These are phyloP conservation scores for Berkeleyomyces basicola DNA, from an alignment of 2,329 filamentous ascomycete species.

Conservation along the genomic window DNA sequence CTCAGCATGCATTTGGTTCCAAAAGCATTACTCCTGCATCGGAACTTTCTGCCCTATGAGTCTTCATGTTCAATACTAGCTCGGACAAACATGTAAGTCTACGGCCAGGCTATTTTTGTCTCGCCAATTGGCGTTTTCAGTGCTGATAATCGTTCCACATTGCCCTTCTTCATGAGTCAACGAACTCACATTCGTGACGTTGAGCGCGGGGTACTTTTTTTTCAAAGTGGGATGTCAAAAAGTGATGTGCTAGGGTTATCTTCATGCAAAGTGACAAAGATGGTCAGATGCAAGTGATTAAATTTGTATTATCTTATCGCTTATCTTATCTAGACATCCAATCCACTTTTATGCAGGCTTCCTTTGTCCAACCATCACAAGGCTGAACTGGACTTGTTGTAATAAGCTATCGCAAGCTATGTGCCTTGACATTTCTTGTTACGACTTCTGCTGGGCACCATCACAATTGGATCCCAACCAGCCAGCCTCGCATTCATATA, in stretches of 20 bases:
- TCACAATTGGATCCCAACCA: neutral
- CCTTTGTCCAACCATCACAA: neutral
- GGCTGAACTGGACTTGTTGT: neutral
- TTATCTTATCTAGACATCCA: neutral
- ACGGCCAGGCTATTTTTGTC: too few relatives aligned
- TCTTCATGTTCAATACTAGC: neutral
- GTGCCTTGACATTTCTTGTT: slow-evolving; percentile 5
- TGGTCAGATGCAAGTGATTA: too few relatives aligned
- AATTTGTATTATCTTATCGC: too few relatives aligned
- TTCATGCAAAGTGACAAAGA: neutral
- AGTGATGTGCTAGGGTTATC: neutral
- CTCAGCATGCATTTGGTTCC: slow-evolving; percentile 8
- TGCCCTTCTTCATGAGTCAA: neutral
- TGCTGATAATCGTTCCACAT: too few relatives aligned
- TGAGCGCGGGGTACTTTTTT: neutral
- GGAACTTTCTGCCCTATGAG: neutral
- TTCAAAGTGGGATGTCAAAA: neutral
- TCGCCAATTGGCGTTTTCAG: neutral
- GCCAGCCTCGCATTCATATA: neutral
- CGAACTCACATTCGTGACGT: neutral
- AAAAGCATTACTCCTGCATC: slow-evolving; percentile 9
- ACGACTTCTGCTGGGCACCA: neutral
- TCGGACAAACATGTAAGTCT: neutral
- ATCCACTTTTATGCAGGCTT: neutral
- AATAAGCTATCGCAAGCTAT: neutral